Conservation (phyloP, 2,329 filamentous ascomycete species). For the Alternaria conjuncta region DNA sequence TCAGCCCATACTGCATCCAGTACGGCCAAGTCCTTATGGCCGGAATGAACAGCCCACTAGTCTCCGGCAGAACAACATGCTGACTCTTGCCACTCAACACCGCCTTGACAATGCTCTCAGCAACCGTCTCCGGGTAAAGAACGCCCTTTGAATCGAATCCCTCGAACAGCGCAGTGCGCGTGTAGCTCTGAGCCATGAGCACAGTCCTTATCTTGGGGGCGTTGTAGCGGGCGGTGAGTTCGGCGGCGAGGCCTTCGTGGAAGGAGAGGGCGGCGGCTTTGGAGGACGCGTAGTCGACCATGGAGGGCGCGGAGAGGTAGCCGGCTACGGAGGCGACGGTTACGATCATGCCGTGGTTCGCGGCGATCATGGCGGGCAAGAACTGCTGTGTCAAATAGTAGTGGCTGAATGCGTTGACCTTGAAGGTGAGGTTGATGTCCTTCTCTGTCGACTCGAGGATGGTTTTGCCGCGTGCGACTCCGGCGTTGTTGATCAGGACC, state of each 20-base stretch:
- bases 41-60: constrained; percentile 27
- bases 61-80: constrained; percentile 63
- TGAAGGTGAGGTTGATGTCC: constrained; percentile 71
- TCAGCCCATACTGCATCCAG: constrained; percentile 65
- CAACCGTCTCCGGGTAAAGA: constrained; percentile 67
- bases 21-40: constrained; percentile 62
- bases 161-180: constrained; percentile 65
- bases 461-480: constrained; percentile 66
- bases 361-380: constrained; percentile 67
- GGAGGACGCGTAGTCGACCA: constrained; percentile 71
- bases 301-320: constrained; percentile 65
- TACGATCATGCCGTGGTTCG: constrained; percentile 75
- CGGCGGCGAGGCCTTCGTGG: constrained; percentile 64
- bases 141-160: constrained; percentile 60
- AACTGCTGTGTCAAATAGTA: constrained; percentile 72
- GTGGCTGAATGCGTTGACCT: constrained; percentile 72
- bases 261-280: constrained; percentile 72
- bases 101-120: constrained; percentile 66
- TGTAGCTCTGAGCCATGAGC: constrained; percentile 69
- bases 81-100: constrained; percentile 65
- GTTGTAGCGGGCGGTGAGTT: constrained; percentile 61
- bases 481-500: constrained; percentile 75
- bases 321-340: constrained; percentile 71
- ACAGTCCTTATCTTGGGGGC: constrained; percentile 70
- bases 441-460: constrained; percentile 65